Conservation (phyloP, 768 basidiomycete species). For the Trametes cinnabarina region DNA sequence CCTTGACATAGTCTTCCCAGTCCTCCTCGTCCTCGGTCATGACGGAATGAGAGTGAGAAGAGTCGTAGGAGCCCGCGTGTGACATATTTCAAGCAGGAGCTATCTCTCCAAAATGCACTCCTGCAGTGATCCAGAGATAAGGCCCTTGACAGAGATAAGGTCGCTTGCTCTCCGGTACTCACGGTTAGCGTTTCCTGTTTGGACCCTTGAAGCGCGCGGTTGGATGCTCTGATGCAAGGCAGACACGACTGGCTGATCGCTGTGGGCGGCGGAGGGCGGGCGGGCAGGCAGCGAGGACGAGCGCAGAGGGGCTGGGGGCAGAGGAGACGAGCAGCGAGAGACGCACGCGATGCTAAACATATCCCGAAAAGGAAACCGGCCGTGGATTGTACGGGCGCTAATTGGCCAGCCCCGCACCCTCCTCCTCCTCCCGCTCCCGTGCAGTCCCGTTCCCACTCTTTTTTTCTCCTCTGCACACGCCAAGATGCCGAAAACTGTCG, state of each 20-base stretch:
- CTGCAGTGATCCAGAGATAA: slow-evolving; percentile 17
- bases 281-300: neutral
- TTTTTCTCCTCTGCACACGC: too few relatives aligned
- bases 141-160: slow-evolving; percentile 10
- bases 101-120: slow-evolving; percentile 1
- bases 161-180: neutral
- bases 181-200: neutral
- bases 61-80: slow-evolving; percentile 41
- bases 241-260: neutral
- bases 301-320: neutral
- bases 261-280: neutral
- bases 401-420: slow-evolving; percentile 10
- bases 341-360: slow-evolving; percentile 16
- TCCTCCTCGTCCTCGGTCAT: slow-evolving; percentile 93
- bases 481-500: too few relatives aligned
- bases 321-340: neutral
- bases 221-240: neutral
- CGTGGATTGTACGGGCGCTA: slow-evolving; percentile 4
- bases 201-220: neutral
- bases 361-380: slow-evolving; percentile 2
- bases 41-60: slow-evolving; percentile 70
- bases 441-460: too few relatives aligned
- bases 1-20: slow-evolving; percentile 75
- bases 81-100: slow-evolving; percentile 25
- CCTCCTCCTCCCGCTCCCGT: too few relatives aligned